Conservation (phyloP, 1,284 basidiomycete genomes). For the Xerocomus nothofagi region DNA sequence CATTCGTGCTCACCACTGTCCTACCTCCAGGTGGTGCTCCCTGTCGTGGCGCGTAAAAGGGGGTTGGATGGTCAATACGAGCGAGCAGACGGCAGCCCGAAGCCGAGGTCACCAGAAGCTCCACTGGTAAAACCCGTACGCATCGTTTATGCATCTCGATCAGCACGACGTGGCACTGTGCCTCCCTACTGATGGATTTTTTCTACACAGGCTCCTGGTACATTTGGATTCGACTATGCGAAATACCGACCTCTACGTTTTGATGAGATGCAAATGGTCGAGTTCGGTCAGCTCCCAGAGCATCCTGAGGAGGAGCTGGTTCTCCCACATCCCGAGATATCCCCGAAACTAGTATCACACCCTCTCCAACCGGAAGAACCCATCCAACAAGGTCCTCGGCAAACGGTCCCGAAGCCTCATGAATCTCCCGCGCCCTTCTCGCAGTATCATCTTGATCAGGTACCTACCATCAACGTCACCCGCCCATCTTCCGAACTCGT, state of each 20-base stretch:
- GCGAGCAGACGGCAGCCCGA: constrained; percentile 60
- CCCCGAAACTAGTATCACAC: constrained; percentile 1
- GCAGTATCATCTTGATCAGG: constrained; percentile 36
- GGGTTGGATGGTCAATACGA: constrained; percentile 70
- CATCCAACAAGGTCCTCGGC: constrained; percentile 30
- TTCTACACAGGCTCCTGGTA: constrained; percentile 67
- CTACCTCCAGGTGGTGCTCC: constrained; percentile 51
- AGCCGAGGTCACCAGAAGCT: constrained; percentile 44
- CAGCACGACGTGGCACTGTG: not conserved
- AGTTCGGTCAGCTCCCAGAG: constrained; percentile 50
- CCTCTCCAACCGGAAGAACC: constrained; percentile 23
- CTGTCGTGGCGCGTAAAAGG: constrained; percentile 80
- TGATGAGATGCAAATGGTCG: constrained; percentile 60
- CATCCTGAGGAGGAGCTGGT: constrained; percentile 11
- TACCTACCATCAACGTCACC: constrained; percentile 32
- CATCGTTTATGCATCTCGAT: constrained; percentile 13
- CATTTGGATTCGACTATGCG: constrained; percentile 70
- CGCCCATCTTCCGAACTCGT: constrained; percentile 25
- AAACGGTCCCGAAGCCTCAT: constrained; percentile 33
- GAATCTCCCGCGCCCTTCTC: constrained; percentile 61
- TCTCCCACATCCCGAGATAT: constrained; percentile 16
- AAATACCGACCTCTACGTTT: constrained; percentile 56
- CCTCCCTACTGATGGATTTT: constrained; percentile 5
- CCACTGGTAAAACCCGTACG: constrained; percentile 54
- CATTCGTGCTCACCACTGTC: constrained; percentile 13